Base-by-base conservation (phyloP, 371 early-diverging fungal species). In the Lichtheimia ornata region DNA sequence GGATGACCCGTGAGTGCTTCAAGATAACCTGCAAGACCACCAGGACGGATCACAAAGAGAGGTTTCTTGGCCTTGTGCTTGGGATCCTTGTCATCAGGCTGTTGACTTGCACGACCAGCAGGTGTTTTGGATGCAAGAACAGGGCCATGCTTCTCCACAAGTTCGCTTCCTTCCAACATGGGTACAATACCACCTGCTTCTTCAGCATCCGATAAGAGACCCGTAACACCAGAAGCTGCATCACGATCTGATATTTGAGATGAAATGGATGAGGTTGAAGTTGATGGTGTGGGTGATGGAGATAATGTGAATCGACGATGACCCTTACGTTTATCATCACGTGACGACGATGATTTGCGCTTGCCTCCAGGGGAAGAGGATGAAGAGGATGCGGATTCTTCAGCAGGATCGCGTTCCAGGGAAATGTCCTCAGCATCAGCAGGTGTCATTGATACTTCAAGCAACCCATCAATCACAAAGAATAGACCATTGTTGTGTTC, bases 21-120 rank as follows among this genome's bases (percentile, higher is more conserved):
- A 44, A 97, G 71, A 68, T 97, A 97, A 1, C 97, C 97, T 0
- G 94, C 96, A 5, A 98, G 45, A 4, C 94, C 93, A 59, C 97
- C 97, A 1, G 95, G 88, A 17, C 85, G 73, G 55, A 96, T 87
- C 27, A 82, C 71, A 67, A 91, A 94, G 60, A 89, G 56, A 2
- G 88, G 84, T 41, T 77, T 77, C 25, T 75, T 66, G 40, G 47
- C 59, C 41, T 64, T 72, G 17, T 64, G 62, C 9, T 61, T 53
- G 42, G 63, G 53, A 24, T 62, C 61, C 15, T 65, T 58, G 6
- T 62, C 53, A 12, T 58, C 60, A 27, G 61, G 53, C 24, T 42
- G 50, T 5, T 56, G 45, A n/a, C 22, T 42, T 35, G 55, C 45
- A 17, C 78, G 71, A 18, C 77, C 76, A 2, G 77, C 77, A 25